Evolutionary conservation across 2,329 filamentous ascomycete species (phyloP), one percentile per base, ranked within the genome.

Genomic region (Cytospora piceae): DNA sequence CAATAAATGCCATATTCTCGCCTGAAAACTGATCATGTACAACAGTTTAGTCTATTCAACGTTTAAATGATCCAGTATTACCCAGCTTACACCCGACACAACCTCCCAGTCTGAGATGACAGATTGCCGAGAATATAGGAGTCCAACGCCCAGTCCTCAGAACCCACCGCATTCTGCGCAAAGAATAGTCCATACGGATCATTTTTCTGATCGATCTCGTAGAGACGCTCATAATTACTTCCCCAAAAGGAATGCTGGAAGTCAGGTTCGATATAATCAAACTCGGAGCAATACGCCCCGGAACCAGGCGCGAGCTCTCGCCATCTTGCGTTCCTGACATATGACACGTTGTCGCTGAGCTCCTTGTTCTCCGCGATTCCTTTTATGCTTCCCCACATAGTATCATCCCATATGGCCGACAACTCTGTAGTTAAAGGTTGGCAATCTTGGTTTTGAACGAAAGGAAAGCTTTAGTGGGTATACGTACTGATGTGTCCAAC

Each of bases 131-230:
- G 22, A 22, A 58, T 46, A 17, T 31, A 24, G 15, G 42, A 27
- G 11, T 46, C 32, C 12, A 29, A n/a, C 22, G 24, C 3, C 61
- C 55, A 58, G 22, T 24, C 34, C 17, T 63, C 54, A 8, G 29
- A 52, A 0, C 54, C 61, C 12, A 63, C 61, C 8, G 22, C 61
- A 14, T 27, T 39, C n/a, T 39, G 24, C 29, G 76, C 78, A 56
- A 78, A 76, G 49, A 76, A 81, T 1, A 82, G 52, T 4, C 70
- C 70, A 9, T 72, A 31, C 24, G 75, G 67, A 71, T 79, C 80
- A 69, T 76, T 79, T 55, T 71, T 74, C 32, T 74, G 69, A 73
- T 82, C 81, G 20, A 82, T 71, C 1, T 15, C 34, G 24, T 72
- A 34, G 63, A 77, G 64, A 7, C 51, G 63, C 0, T 63, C 61